These are phyloP conservation scores for Oryza glaberrima DNA, from an alignment of 176 grass and related monocot species.

Conservation along the genomic window DNA sequence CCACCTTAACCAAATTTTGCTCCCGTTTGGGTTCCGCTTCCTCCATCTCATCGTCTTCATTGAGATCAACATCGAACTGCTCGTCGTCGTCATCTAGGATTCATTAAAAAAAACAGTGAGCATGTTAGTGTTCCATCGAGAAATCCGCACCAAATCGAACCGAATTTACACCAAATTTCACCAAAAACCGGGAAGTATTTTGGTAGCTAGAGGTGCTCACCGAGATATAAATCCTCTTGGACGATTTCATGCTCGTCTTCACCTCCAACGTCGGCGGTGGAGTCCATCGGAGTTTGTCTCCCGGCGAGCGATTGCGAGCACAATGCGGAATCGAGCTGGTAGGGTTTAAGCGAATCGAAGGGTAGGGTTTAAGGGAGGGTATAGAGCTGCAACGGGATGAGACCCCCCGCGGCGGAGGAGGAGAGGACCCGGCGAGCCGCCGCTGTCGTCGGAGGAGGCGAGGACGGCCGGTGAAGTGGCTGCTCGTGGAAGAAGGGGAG, in stretches of 20 bases:
- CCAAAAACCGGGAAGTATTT: neutral
- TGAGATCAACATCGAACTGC: neutral
- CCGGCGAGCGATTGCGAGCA: neutral
- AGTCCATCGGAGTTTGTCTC: neutral
- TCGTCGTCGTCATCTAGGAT: neutral
- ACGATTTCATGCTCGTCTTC: neutral
- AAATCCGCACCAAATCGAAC: neutral
- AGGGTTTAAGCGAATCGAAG: neutral
- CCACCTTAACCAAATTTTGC: conserved; percentile 34
- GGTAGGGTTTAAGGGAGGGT: too few relatives aligned
- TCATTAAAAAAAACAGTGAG: neutral
- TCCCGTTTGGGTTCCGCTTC: conserved; percentile 34
- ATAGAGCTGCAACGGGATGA: neutral
- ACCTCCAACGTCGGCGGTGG: neutral
- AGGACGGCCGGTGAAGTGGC: too few relatives aligned
- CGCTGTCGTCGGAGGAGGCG: too few relatives aligned
- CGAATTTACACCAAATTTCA: neutral
- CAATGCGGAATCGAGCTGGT: neutral
- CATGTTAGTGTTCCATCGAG: neutral
- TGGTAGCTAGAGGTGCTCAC: neutral
- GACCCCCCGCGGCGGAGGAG: too few relatives aligned
- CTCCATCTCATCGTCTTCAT: conserved; percentile 2
- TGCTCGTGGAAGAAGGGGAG: neutral
- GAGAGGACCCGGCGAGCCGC: too few relatives aligned
- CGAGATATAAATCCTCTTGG: neutral